Base-by-base conservation (phyloP, 2,329 filamentous ascomycete genomes). In the Aspergillus niger region DNA sequence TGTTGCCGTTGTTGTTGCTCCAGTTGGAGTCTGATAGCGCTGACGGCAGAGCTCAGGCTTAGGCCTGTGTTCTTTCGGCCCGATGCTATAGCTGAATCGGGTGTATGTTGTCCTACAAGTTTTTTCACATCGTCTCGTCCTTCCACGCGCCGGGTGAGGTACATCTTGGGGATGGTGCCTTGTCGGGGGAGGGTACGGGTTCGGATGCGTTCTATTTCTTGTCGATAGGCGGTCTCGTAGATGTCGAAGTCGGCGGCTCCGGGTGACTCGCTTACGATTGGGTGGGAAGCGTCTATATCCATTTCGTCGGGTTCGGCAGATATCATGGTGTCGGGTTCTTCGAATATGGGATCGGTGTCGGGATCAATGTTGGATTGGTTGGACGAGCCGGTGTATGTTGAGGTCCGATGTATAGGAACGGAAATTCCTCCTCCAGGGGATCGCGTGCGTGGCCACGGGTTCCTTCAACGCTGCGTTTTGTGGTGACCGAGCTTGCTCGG, bases 161-260 rank as follows among this genome's bases (percentile, higher is more conserved):
- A 90, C 15, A 91, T 80, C 17, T 82, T 87, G 1, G 87, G 81
- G 36, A 74, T 70, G 26, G 77, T 74, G 59, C 81, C 78, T 67
- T 70, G 70, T 26, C 71, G 67, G 24, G 72, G 71, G 17, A 73
- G 66, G n/a, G 69, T 75, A 54, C 69, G 67, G 64, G 79, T 75
- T 30, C 85, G 77, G 69, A 97, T 94, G 15, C 89, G 85, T 60
- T 89, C 85, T 28, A 95, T 85, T 77, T 97, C 91, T 62, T 90
- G 86, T 70, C 91, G 87, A 73, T 96, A 97, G 0, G 94, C 94
- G 0, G 85, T 86, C 74, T 96, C 91, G 74, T 97, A 97, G 60
- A 98, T 89, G 71, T 95, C 88, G 68, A 91, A 91, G 62, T 96
- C 92, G 5, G 91, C 90, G 1, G 89, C 89, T 0, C 89, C 89